Percentiles rank a stretch among this genome's conserved stretches.
Evolutionary conservation across 257 asterid genomes (phyloP).

Genomic region (Fraxinus quadrangulata): DNA sequence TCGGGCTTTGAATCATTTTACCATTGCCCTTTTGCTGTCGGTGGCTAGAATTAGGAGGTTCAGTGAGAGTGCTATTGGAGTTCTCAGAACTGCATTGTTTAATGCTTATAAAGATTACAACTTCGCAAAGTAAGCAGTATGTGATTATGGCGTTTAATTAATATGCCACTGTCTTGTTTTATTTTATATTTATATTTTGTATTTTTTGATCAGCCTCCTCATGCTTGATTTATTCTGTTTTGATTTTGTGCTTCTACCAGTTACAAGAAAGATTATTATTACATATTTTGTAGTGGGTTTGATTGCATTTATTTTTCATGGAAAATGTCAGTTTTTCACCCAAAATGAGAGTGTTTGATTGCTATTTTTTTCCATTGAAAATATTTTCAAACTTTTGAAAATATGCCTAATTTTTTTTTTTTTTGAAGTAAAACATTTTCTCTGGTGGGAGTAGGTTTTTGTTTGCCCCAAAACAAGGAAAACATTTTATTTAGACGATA

Average conservation of each 20-base stretch:
- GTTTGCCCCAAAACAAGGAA: too few species aligned
- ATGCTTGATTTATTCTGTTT: not conserved
- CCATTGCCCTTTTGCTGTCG: conserved; percentile 69
- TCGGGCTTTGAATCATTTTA: conserved; percentile 76
- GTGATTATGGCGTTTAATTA: conserved; percentile 2
- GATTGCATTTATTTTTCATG: too few species aligned
- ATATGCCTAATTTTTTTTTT: too few species aligned
- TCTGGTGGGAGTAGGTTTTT: too few species aligned
- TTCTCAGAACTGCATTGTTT: conserved; percentile 58
- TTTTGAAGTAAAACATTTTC: too few species aligned
- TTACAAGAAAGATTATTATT: not conserved
- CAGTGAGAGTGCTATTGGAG: conserved; percentile 63
- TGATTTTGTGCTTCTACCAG: not conserved
- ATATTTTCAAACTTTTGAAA: too few species aligned
- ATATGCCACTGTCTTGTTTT: not conserved
- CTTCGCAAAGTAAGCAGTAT: conserved; percentile 58
- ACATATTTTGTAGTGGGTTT: not conserved
- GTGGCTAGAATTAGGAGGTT: conserved; percentile 81
- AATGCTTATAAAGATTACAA: conserved; percentile 72
- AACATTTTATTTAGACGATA: too few species aligned
- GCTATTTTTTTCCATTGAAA: too few species aligned
- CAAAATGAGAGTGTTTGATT: too few species aligned
- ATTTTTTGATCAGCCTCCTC: not conserved
- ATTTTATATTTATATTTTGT: not conserved
- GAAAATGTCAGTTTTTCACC: too few species aligned